Conservation (phyloP, 306 rosid genomes). For the Ormosia emarginata region DNA sequence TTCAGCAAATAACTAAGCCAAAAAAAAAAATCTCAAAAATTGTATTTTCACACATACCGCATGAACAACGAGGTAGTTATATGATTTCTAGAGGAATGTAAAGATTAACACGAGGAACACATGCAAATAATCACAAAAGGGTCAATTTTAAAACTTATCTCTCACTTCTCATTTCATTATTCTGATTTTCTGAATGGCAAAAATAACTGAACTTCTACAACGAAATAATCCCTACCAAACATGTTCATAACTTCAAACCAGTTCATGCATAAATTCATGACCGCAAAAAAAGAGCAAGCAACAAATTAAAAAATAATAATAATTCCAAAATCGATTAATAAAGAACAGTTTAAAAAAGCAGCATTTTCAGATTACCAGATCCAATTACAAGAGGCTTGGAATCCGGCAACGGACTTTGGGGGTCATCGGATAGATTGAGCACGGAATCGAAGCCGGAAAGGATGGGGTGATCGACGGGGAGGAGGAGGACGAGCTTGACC, state of each 20-base stretch:
- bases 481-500: conserved; percentile 75
- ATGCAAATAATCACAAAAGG: neutral
- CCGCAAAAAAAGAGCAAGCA: neutral
- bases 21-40: neutral
- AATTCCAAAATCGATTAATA: neutral
- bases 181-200: too few relatives aligned
- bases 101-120: neutral
- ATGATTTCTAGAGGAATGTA: neutral
- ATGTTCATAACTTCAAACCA: neutral
- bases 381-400: conserved; percentile 44
- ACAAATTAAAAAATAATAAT: neutral
- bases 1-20: neutral
- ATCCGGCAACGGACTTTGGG: conserved; percentile 1
- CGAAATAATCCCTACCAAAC: too few relatives aligned
- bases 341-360: neutral
- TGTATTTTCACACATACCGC: neutral
- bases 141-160: neutral
- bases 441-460: conserved; percentile 42
- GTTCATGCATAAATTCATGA: neutral
- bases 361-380: conserved; percentile 43
- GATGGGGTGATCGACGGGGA: conserved; percentile 74
- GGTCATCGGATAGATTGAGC: conserved; percentile 29
- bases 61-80: neutral
- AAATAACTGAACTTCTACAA: too few relatives aligned
- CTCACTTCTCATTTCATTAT: too few relatives aligned